phyloP scores from a whole-genome alignment of 805 yeast species.

The Tetrapisispora fleetii region DNA sequence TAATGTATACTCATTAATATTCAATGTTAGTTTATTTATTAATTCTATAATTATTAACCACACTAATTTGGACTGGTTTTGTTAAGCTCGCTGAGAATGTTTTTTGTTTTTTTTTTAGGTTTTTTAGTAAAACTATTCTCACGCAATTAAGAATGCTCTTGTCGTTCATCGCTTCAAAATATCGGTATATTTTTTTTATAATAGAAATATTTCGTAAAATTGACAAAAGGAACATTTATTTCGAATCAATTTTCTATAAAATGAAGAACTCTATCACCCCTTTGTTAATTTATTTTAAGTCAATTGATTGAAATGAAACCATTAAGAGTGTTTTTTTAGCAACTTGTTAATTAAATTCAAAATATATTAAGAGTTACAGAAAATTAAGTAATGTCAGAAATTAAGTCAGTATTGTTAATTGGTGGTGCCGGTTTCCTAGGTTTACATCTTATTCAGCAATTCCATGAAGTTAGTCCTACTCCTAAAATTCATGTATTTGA shows the following conservation, averaged over 20 bases:
- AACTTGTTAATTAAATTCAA: not conserved
- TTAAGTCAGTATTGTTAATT: constrained; percentile 54
- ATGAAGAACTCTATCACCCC: not conserved
- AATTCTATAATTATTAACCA: too few species aligned
- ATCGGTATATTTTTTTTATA: not conserved
- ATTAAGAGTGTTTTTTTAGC: not conserved
- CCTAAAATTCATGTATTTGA: constrained; percentile 83
- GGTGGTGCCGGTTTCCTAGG: constrained; percentile 97
- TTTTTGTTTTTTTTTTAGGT: too few species aligned
- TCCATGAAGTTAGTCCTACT: constrained; percentile 50
- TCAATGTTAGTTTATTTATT: too few species aligned
- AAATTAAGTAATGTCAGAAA: constrained; percentile 8
- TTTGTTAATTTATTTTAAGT: too few species aligned
- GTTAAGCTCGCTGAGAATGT: too few species aligned
- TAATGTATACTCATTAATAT: too few species aligned
- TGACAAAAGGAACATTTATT: not conserved
- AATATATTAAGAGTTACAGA: not conserved
- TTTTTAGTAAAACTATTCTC: too few species aligned
- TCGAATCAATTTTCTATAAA: not conserved
- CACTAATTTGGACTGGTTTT: too few species aligned
- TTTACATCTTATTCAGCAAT: constrained; percentile 80
- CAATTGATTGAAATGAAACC: not conserved
- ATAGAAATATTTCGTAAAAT: not conserved
- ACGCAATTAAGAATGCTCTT: not conserved
- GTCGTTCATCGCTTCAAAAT: not conserved